Evolutionary conservation across 768 basidiomycete genomes (phyloP), one percentile per base, ranked within the genome.

Genomic region (Rhodotorula paludigena): DNA sequence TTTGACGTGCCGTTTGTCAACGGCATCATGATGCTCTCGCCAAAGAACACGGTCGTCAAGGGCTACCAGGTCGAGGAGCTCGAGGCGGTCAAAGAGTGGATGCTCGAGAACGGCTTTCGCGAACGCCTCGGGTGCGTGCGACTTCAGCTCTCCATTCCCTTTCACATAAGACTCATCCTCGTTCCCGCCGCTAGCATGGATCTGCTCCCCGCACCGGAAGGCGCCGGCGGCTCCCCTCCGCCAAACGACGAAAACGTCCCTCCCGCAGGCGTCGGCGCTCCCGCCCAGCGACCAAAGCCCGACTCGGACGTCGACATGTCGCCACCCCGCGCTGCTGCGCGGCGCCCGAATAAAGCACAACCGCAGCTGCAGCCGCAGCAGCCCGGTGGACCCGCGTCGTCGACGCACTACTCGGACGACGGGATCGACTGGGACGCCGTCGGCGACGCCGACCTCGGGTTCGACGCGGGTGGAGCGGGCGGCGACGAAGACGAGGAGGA

Each of bases 11-110:
- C 51, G 3, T 47, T 44, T 35, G 39, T 66, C 20, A 63, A 63
- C 45, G 60, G 61, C 4, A 41, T 66, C 8, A 51, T 71, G 42
- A 57, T 71, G 32, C 57, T 71, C 39, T 55, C 60, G 6, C 69
- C 64, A 1, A 9, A 53, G 5, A 71, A 64, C 61, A 62, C 60
- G 57, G 25, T 45, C 12, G 64, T 66, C 38, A 71, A 71, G 61
- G 69, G 69, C 15, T 30, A 52, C 36, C 51, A 55, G n/a, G 61
- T 71, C 39, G 64, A 71, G 48, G 69, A 71, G 54, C 25, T 62
- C 10, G 52, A 66, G 23, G 52, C 38, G 4, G 38, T 39, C 16
- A n/a, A 30, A 0, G 60, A 63, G 42, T 55, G 57, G 64, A 12
- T 14, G 23, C 21, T 71, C 25, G 69, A 71, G 51, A 58, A 58